These are phyloP conservation scores for Colletotrichum camelliae DNA, from an alignment of 2,329 filamentous ascomycete genomes.

Conservation along the genomic window DNA sequence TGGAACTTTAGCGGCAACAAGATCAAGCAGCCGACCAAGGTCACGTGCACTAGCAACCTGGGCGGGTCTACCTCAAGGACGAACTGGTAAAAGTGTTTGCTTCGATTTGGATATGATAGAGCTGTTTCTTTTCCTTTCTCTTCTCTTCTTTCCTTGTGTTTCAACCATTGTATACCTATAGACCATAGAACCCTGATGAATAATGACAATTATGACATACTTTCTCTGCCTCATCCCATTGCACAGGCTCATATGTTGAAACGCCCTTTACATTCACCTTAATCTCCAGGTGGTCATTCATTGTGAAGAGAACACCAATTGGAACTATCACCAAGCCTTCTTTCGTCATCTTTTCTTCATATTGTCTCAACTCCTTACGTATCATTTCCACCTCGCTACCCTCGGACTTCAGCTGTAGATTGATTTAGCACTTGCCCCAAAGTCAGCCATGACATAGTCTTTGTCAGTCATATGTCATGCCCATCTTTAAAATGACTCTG, in stretches of 20 bases:
- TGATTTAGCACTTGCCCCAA: background rate
- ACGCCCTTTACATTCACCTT: background rate
- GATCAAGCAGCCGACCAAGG: slow-evolving; percentile 20
- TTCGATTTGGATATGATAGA: background rate
- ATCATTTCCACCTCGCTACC: background rate
- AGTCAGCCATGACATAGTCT: background rate
- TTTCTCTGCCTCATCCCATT: background rate
- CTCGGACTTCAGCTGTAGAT: background rate
- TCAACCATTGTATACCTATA: background rate
- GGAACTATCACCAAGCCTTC: rapidly evolving
- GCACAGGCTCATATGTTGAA: rapidly evolving
- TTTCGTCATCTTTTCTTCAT: background rate
- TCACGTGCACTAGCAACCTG: slow-evolving; percentile 17
- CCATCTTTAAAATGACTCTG: background rate
- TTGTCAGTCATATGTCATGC: background rate
- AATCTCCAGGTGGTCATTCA: too few species aligned
- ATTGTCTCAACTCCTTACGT: background rate
- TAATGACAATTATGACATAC: background rate
- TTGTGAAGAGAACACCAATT: rapidly evolving
- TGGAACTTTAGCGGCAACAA: slow-evolving; percentile 20
- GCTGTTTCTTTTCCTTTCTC: background rate
- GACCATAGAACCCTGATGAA: background rate
- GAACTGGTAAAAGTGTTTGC: background rate
- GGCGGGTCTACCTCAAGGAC: background rate
- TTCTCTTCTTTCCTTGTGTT: background rate